phyloP scores from a whole-genome alignment of 2,329 filamentous ascomycete genomes.

The Chlorencoelia australis region DNA sequence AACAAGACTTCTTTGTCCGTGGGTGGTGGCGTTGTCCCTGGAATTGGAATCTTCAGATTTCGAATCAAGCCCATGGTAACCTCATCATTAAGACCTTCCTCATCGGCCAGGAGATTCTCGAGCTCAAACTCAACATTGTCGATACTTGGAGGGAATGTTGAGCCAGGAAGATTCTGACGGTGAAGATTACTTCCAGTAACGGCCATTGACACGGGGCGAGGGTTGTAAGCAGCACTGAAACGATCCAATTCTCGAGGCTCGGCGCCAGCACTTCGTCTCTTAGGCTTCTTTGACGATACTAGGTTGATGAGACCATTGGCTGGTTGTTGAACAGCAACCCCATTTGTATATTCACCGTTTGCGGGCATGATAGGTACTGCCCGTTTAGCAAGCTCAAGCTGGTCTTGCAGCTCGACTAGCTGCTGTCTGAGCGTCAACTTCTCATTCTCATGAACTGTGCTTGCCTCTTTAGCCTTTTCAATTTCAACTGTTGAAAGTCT shows the following conservation, averaged over 20 bases:
- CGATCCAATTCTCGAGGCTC: conserved; percentile 80
- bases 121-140: conserved; percentile 95
- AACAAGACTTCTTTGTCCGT: conserved; percentile 98
- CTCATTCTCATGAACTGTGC: conserved; percentile 70
- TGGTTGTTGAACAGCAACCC: conserved; percentile 43
- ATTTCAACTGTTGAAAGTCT: conserved; percentile 71
- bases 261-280: conserved; percentile 82
- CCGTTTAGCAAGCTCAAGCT: conserved; percentile 78
- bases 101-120: conserved; percentile 85
- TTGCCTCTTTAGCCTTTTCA: conserved; percentile 65
- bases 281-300: conserved; percentile 93
- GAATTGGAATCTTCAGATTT: conserved; percentile 91
- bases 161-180: conserved; percentile 62
- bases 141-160: conserved; percentile 67
- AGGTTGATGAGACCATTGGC: conserved; percentile 85
- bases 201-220: conserved; percentile 92
- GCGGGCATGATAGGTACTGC: conserved; percentile 47
- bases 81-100: conserved; percentile 93
- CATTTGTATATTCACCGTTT: conserved; percentile 61
- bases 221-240: conserved; percentile 88
- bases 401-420: conserved; percentile 80
- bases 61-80: conserved; percentile 92
- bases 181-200: conserved; percentile 54
- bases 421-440: conserved; percentile 80
- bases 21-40: conserved; percentile 75